These are phyloP conservation scores for Iris macrosiphon DNA, from an alignment of 106 monocot genomes.

Conservation along the genomic window DNA sequence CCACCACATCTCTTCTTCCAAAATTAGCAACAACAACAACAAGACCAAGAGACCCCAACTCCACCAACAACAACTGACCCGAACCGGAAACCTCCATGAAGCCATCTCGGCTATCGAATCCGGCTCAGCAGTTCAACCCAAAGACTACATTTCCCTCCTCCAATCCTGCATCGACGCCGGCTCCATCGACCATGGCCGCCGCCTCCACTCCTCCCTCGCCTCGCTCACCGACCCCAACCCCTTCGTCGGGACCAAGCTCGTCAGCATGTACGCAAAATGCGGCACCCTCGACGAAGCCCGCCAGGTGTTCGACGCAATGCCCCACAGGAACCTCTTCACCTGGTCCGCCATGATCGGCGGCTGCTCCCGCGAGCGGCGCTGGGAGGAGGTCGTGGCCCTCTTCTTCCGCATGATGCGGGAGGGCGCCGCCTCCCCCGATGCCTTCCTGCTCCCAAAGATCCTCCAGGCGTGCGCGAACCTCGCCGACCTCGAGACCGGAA, in stretches of 20 bases:
- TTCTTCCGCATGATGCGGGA: constrained; percentile 58
- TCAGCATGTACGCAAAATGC: constrained; percentile 90
- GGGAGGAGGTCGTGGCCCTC: constrained; percentile 50
- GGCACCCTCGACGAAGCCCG: constrained; percentile 69
- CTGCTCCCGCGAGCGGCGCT: constrained; percentile 42
- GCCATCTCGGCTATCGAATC: constrained; percentile 47
- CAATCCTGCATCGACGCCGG: constrained; percentile 74
- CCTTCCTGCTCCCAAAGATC: constrained; percentile 65
- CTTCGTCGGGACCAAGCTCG: constrained; percentile 64
- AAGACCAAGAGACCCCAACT: constrained; percentile 25
- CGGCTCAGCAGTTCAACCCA: constrained; percentile 16
- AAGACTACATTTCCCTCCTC: constrained; percentile 56
- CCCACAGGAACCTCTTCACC: constrained; percentile 48
- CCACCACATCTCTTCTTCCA: neutral
- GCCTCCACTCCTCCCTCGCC: constrained; percentile 42
- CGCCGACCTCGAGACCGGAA: constrained; percentile 39
- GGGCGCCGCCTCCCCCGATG: constrained; percentile 50
- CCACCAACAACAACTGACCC: constrained; percentile 12
- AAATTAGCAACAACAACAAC: neutral
- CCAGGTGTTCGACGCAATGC: constrained; percentile 66
- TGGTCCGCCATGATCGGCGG: constrained; percentile 84
- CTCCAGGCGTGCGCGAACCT: constrained; percentile 65
- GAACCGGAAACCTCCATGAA: constrained; percentile 43
- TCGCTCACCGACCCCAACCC: constrained; percentile 23
- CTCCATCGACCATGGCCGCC: constrained; percentile 51